Conservation (phyloP, 352 stramenopile species). For the Phytophthora constricta region DNA sequence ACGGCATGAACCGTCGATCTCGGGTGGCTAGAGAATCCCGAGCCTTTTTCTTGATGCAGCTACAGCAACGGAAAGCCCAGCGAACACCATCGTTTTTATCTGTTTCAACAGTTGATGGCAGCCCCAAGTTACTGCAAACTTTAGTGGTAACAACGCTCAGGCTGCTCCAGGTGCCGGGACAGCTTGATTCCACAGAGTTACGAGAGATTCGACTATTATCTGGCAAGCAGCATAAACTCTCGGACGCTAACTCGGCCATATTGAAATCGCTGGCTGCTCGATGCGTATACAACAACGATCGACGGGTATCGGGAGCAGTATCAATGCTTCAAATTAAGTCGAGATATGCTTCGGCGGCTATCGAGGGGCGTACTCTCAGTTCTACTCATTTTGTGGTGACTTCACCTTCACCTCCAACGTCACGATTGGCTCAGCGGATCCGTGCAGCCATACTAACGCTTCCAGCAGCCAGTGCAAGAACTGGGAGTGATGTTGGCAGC, state of each 20-base stretch:
- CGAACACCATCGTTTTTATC: constrained; percentile 15
- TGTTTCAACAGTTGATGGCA: not conserved
- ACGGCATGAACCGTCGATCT: constrained; percentile 18
- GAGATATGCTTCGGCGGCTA: constrained; percentile 7
- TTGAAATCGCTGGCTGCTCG: constrained; percentile 18
- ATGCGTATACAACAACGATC: constrained; percentile 22
- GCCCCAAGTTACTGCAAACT: constrained; percentile 9
- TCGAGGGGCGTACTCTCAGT: constrained; percentile 2
- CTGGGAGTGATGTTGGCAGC: constrained; percentile 2
- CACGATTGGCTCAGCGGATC: constrained; percentile 4
- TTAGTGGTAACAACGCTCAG: constrained; percentile 13
- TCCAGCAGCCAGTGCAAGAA: not conserved
- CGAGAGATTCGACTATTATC: constrained; percentile 26
- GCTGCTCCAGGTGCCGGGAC: constrained; percentile 15
- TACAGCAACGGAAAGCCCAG: constrained; percentile 6
- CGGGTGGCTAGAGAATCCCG: constrained; percentile 5
- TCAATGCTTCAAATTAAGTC: constrained; percentile 20
- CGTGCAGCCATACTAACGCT: constrained; percentile 4
- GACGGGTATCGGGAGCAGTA: not conserved
- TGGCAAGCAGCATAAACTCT: constrained; percentile 17
- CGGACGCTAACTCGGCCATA: constrained; percentile 2
- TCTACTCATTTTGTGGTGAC: constrained; percentile 1
- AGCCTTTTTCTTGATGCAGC: not conserved
- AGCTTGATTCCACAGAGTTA: constrained; percentile 15
- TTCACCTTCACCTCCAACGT: not conserved